Evolutionary conservation across 2,329 filamentous ascomycete species (phyloP).

Genomic region (Verticillium isaacii): DNA sequence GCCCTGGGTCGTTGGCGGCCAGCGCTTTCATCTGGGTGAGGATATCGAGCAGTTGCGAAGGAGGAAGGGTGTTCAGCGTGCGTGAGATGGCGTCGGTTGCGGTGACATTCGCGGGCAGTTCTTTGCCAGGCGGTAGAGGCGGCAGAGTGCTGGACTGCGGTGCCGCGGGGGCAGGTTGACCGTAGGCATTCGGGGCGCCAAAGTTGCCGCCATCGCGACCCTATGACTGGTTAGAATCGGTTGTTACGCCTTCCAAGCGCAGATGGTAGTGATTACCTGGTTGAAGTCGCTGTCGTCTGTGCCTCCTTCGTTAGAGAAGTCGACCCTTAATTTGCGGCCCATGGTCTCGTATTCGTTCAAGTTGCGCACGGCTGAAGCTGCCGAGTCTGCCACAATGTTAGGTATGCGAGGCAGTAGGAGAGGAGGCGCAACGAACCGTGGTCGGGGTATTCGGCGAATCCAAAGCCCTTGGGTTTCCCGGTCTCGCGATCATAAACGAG

Average conservation of each 20-base stretch:
- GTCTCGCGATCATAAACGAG: slow-evolving; percentile 95
- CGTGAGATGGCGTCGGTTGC: slow-evolving; percentile 89
- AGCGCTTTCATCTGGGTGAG: slow-evolving; percentile 91
- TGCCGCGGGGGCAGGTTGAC: slow-evolving; percentile 17
- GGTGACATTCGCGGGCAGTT: slow-evolving; percentile 76
- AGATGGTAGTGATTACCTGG: neutral
- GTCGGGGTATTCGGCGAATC: slow-evolving; percentile 93
- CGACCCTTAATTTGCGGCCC: slow-evolving; percentile 88
- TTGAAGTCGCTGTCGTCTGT: slow-evolving; percentile 51
- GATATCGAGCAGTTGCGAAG: slow-evolving; percentile 87
- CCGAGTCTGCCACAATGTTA: slow-evolving; percentile 50
- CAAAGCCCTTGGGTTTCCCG: slow-evolving; percentile 90
- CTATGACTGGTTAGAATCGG: neutral
- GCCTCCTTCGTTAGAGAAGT: slow-evolving; percentile 91
- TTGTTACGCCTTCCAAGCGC: neutral
- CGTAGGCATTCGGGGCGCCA: slow-evolving; percentile 27
- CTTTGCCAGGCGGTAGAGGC: slow-evolving; percentile 77
- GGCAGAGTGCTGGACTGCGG: slow-evolving; percentile 57
- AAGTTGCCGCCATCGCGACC: slow-evolving; percentile 7
- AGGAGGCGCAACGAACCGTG: slow-evolving; percentile 51
- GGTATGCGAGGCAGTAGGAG: neutral
- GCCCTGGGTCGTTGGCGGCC: slow-evolving; percentile 73
- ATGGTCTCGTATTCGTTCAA: slow-evolving; percentile 94
- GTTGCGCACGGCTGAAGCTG: slow-evolving; percentile 90
- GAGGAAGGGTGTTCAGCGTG: slow-evolving; percentile 80